Percentiles rank a stretch among this genome's conserved stretches.
These are phyloP conservation scores for Coelastrella sp. DNA, from an alignment of 139 green algal species.

Conservation along the genomic window DNA sequence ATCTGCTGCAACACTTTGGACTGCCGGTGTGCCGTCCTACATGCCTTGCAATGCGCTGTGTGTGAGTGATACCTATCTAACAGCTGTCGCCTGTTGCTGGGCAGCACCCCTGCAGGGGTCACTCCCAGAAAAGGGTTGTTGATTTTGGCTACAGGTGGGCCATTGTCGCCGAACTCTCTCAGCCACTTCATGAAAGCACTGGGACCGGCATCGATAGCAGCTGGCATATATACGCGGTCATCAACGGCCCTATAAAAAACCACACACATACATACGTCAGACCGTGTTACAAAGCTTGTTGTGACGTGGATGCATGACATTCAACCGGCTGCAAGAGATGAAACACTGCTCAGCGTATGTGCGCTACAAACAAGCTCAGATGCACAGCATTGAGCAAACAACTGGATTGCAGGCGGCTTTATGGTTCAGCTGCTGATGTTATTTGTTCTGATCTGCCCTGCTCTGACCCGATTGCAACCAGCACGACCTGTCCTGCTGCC, in stretches of 20 bases:
- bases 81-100: background rate
- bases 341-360: no score
- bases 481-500: no score
- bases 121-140: constrained; percentile 1
- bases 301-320: no score
- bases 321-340: no score
- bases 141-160: constrained; percentile 23
- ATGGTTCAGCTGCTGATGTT: no score
- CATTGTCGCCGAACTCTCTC: background rate
- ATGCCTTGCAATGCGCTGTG: constrained; percentile 25
- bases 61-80: constrained; percentile 10
- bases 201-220: constrained; percentile 19
- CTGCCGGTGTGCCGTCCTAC: background rate
- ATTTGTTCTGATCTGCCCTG: no score
- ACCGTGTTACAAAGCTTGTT: no score
- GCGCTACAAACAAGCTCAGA: no score
- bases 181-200: constrained; percentile 21
- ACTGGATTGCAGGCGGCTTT: no score
- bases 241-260: background rate
- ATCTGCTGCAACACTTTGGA: background rate
- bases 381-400: no score
- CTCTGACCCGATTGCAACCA: no score
- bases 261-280: no score
- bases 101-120: background rate
- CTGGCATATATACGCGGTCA: constrained; percentile 22